Percentiles rank a stretch among this genome's conserved stretches.
These are phyloP conservation scores for Suhomyces choctaworum DNA, from an alignment of 1,139 yeast species.

Conservation along the genomic window DNA sequence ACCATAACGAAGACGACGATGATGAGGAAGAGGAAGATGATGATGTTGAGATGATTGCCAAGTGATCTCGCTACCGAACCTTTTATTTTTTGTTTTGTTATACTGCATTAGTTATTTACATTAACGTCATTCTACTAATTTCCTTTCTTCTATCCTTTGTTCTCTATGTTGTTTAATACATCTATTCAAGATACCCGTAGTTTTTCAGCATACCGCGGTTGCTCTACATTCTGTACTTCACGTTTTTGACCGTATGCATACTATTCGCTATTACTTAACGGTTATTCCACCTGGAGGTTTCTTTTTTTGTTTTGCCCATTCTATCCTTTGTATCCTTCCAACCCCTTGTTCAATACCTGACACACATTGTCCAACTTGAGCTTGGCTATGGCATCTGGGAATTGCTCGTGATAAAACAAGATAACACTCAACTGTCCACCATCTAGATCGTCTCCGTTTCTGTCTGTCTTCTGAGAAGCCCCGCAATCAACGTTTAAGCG, in stretches of 20 bases:
- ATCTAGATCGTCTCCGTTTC: neutral
- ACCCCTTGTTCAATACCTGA: slow-evolving; percentile 32
- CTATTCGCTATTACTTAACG: no score
- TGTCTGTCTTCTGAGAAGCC: slow-evolving; percentile 7
- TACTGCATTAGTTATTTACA: slow-evolving; percentile 10
- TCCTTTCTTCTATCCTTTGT: slow-evolving; percentile 6
- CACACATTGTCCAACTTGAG: slow-evolving; percentile 41
- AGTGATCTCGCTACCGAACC: slow-evolving; percentile 2
- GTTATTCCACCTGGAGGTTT: no score
- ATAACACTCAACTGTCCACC: slow-evolving; percentile 24
- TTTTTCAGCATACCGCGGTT: no score
- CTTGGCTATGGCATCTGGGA: slow-evolving; percentile 46
- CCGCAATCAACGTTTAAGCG: slow-evolving; percentile 20
- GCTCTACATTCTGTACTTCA: no score
- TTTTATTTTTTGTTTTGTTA: slow-evolving; percentile 7
- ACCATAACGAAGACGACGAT: slow-evolving; percentile 58
- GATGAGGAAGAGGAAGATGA: slow-evolving; percentile 55
- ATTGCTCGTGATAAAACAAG: slow-evolving; percentile 33
- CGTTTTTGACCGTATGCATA: no score
- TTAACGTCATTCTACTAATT: slow-evolving; percentile 10
- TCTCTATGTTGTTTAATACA: slow-evolving; percentile 9
- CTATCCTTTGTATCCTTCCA: slow-evolving; percentile 29
- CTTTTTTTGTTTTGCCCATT: neutral
- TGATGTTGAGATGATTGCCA: slow-evolving; percentile 34
- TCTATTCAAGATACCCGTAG: slow-evolving; percentile 2